Base-by-base conservation (phyloP, 75 land plant species). In the Selaginella moellendorffii region DNA sequence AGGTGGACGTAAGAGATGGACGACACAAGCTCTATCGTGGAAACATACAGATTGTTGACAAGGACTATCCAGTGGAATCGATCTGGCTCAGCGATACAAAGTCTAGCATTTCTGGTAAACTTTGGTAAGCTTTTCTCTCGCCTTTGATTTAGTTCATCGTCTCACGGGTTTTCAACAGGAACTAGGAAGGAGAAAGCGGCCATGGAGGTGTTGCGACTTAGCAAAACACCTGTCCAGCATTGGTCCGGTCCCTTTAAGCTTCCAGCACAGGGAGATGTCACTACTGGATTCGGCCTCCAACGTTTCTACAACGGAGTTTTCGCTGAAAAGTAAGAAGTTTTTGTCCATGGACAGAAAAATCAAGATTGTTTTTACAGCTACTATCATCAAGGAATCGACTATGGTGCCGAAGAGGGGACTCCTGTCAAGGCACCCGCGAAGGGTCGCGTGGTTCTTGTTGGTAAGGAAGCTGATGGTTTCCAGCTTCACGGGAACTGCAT, bases 301-400 rank as follows among this genome's bases (percentile, higher is more conserved):
- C 71, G 73, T 19, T 71, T 24, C 54, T 71, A 71, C 73, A 71
- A 66, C 56, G 73, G 73, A 26, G 71, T 71, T n/a, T 71, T 71
- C 46, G 73, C 73, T 30, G 17, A 67, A 23, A 21, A 56, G 73
- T 71, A 71, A 52, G 24, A 12, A n/a, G n/a, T n/a, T n/a, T n/a
- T n/a, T n/a, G n/a, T n/a, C n/a, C n/a, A n/a, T n/a, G n/a, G n/a
- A n/a, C n/a, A n/a, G n/a, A n/a, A n/a, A n/a, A n/a, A n/a, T n/a
- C n/a, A n/a, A n/a, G n/a, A n/a, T n/a, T n/a, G 29, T 8, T 46
- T 1, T 51, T 67, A 54, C 63, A 71, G 74, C n/a, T 71, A 71
- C 62, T 71, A 68, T 25, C 74, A 71, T 59, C 51, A 53, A 1
- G 74, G 74, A 26, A 68, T 71, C 51, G 74, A 71, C 27, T 71